These are phyloP conservation scores for Terfezia claveryi DNA, from an alignment of 495 filamentous ascomycete species.

Conservation along the genomic window DNA sequence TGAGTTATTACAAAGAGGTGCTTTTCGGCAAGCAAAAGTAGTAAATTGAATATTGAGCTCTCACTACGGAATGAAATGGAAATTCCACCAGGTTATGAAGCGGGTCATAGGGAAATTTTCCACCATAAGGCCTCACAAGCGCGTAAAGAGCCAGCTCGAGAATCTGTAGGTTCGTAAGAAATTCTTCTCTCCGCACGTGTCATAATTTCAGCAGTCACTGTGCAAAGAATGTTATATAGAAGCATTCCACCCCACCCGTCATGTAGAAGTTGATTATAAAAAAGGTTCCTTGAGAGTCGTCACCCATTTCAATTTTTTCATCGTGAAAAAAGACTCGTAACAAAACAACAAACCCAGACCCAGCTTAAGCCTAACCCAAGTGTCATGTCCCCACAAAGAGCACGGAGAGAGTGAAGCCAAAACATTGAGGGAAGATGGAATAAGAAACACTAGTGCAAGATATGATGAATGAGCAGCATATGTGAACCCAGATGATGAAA, in stretches of 20 bases:
- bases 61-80: too few relatives aligned
- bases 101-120: too few relatives aligned
- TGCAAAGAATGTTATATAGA: background rate
- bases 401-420: conserved; percentile 10
- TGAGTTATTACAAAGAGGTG: conserved; percentile 48
- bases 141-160: too few relatives aligned
- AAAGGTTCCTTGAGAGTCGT: too few relatives aligned
- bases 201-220: too few relatives aligned
- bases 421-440: conserved; percentile 13
- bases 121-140: too few relatives aligned
- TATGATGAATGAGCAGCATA: too few relatives aligned
- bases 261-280: too few relatives aligned
- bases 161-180: too few relatives aligned
- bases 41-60: too few relatives aligned
- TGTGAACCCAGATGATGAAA: background rate
- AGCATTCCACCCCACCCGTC: background rate
- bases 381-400: background rate
- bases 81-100: too few relatives aligned
- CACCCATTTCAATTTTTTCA: background rate
- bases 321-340: background rate
- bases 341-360: background rate
- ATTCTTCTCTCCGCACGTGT: too few relatives aligned
- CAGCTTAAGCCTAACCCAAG: background rate
- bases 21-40: conserved; percentile 28
- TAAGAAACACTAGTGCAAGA: conserved; percentile 10